These are phyloP conservation scores for Drechmeria coniospora DNA, from an alignment of 2,329 filamentous ascomycete species.

Conservation along the genomic window DNA sequence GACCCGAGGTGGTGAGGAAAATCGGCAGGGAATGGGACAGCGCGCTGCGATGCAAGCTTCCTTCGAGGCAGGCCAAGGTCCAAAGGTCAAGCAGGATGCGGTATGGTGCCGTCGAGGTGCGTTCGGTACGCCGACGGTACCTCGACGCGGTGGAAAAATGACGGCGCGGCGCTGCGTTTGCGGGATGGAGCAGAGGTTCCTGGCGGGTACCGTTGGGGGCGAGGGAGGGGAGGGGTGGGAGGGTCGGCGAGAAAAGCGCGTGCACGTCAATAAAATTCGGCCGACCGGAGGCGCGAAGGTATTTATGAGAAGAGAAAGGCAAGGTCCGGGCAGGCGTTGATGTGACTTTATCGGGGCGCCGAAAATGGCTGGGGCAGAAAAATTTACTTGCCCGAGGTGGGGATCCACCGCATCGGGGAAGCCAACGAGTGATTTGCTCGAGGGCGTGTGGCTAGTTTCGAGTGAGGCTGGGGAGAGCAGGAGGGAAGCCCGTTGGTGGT, in stretches of 20 bases:
- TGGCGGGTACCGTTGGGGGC: slow-evolving; percentile 8
- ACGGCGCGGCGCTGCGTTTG: background rate
- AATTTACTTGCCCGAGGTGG: slow-evolving; percentile 19
- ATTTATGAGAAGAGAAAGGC: slow-evolving; percentile 28
- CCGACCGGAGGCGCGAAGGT: slow-evolving; percentile 28
- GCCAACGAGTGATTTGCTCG: slow-evolving; percentile 1
- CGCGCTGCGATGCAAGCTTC: no score
- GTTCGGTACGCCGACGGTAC: slow-evolving; percentile 1
- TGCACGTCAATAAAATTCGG: slow-evolving; percentile 28
- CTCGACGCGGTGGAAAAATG: background rate
- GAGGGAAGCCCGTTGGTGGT: no score
- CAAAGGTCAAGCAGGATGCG: no score
- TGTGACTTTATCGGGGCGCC: slow-evolving; percentile 23
- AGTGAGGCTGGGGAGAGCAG: background rate
- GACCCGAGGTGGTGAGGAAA: slow-evolving; percentile 1
- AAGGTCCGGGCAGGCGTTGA: slow-evolving; percentile 17
- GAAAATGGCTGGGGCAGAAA: slow-evolving; percentile 15
- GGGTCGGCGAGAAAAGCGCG: slow-evolving; percentile 27
- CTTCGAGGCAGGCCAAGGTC: background rate
- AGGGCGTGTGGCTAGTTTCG: slow-evolving; percentile 5
- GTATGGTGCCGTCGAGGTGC: no score
- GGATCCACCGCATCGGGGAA: slow-evolving; percentile 1
- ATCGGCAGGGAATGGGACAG: background rate
- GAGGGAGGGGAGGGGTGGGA: slow-evolving; percentile 12
- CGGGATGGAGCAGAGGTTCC: slow-evolving; percentile 2